Conservation (phyloP, 2,329 filamentous ascomycete genomes). For the Aspergillus sp. region DNA sequence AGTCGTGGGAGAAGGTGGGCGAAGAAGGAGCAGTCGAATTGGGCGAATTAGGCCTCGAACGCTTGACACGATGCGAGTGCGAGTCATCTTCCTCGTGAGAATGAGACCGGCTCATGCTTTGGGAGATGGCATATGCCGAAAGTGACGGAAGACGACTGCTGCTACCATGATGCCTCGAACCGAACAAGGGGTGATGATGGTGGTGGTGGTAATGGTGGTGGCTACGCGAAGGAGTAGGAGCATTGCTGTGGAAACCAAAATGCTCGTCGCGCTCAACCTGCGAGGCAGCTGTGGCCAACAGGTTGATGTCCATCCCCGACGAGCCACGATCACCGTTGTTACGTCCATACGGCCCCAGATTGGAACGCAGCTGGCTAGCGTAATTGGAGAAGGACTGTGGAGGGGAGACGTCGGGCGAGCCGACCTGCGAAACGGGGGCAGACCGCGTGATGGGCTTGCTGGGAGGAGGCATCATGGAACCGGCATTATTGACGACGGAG, state of each 20-base stretch:
- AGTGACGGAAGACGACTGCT: constrained; percentile 62
- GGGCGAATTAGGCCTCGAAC: constrained; percentile 85
- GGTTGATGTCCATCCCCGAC: constrained; percentile 52
- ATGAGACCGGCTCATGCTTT: constrained; percentile 87
- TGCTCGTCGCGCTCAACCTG: constrained; percentile 58
- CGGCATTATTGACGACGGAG: constrained; percentile 31
- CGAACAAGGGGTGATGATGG: constrained; percentile 36
- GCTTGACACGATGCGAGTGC: constrained; percentile 68
- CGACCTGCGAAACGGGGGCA: constrained; percentile 75
- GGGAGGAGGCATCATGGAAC: constrained; percentile 70
- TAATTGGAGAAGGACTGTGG: constrained; percentile 72
- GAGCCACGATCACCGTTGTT: constrained; percentile 39
- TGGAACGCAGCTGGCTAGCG: constrained; percentile 50
- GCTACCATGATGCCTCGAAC: constrained; percentile 37
- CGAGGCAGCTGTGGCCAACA: constrained; percentile 61
- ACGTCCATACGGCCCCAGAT: constrained; percentile 48
- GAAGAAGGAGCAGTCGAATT: constrained; percentile 94
- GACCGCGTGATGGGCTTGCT: constrained; percentile 76
- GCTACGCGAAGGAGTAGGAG: constrained; percentile 22
- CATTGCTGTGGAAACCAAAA: constrained; percentile 33
- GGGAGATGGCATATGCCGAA: constrained; percentile 62
- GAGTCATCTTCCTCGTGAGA: constrained; percentile 69
- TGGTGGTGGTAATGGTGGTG: background rate
- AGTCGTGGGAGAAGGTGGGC: constrained; percentile 93
- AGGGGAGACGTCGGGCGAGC: constrained; percentile 91